Evolutionary conservation across 768 basidiomycete species (phyloP).

Genomic region (Chalciporus piperatus): DNA sequence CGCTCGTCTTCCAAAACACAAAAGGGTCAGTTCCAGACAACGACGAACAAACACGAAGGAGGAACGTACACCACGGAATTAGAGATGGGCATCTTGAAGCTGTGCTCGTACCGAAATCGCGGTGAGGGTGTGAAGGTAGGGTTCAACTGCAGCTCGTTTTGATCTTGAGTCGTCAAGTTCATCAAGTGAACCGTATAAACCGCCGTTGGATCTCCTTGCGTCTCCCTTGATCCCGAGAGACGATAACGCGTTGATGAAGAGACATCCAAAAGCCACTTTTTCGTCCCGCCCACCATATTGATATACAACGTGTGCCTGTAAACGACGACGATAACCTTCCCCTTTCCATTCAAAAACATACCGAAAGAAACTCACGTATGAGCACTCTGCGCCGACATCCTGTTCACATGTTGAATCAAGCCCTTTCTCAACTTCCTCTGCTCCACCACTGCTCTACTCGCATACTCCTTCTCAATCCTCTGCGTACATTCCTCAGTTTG

Average conservation of each 20-base stretch:
- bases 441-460: background rate
- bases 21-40: background rate
- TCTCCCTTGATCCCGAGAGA: background rate
- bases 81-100: conserved; percentile 19
- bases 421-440: conserved; percentile 7
- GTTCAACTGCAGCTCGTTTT: conserved; percentile 26
- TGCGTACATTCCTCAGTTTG: background rate
- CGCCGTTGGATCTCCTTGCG: conserved; percentile 12
- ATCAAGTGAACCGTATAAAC: conserved; percentile 25
- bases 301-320: conserved; percentile 10
- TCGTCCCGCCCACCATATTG: background rate
- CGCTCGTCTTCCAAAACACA: conserved; percentile 23
- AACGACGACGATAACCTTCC: background rate
- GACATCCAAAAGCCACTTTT: no score
- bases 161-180: conserved; percentile 28
- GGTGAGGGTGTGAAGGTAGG: conserved; percentile 22
- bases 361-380: conserved; percentile 12
- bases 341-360: background rate
- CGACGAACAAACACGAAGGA: background rate
- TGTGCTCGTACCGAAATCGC: conserved; percentile 11
- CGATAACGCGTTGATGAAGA: background rate
- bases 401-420: conserved; percentile 21
- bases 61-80: conserved; percentile 17
- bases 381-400: background rate
- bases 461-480: background rate